Conservation (phyloP, 306 rosid genomes). For the Canavalia gladiata region DNA sequence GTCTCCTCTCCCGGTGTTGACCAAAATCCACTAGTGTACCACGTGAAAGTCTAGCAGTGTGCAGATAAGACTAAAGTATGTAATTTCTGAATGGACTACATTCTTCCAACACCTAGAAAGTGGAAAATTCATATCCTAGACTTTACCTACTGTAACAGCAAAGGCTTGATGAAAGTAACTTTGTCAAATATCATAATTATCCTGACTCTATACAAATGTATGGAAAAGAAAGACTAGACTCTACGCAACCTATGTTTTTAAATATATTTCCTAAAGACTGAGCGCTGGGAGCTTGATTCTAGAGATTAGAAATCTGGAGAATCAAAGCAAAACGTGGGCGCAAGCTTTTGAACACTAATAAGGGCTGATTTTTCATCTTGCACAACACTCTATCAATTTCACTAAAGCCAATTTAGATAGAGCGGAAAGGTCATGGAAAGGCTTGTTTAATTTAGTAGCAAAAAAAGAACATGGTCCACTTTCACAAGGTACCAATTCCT, state of each 20-base stretch:
- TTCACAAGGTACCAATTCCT: constrained; percentile 81
- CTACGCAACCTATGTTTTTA: constrained; percentile 68
- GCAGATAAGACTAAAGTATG: constrained; percentile 84
- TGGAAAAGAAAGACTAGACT: constrained; percentile 74
- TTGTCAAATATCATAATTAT: constrained; percentile 29
- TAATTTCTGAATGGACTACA: constrained; percentile 78
- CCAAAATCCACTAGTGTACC: too few species aligned
- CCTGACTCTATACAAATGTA: constrained; percentile 56
- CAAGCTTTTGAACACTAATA: constrained; percentile 63
- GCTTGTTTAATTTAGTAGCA: constrained; percentile 39
- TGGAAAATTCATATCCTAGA: constrained; percentile 51
- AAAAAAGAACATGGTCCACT: constrained; percentile 51
- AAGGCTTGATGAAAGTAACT: constrained; percentile 59
- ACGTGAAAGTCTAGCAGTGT: constrained; percentile 42
- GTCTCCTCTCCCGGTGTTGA: too few species aligned
- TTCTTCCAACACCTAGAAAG: constrained; percentile 70
- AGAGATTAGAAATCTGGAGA: constrained; percentile 70
- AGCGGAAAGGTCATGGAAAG: constrained; percentile 50
- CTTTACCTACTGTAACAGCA: constrained; percentile 83
- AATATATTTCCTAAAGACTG: constrained; percentile 76
- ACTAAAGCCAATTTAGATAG: constrained; percentile 88
- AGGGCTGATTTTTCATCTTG: constrained; percentile 80
- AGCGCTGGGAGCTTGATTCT: constrained; percentile 84
- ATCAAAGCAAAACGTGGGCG: constrained; percentile 66
- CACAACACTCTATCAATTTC: constrained; percentile 77